A percentile compares a stretch with the other conserved stretches of the same genome.
phyloP scores from a whole-genome alignment of 75 land plant species.

The Cupressus sempervirens region DNA sequence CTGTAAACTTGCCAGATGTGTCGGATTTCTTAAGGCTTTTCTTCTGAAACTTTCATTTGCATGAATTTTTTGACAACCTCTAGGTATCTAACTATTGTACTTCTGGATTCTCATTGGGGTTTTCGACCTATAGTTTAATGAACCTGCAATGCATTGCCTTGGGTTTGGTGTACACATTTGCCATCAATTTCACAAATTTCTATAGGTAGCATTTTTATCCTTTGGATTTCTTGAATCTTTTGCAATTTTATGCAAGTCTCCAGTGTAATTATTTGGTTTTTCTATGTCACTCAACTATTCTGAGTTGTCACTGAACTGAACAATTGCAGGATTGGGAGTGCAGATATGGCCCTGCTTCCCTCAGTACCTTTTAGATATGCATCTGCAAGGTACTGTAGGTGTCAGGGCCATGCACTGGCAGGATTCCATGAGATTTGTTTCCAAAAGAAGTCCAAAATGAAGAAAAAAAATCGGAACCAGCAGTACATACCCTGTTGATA shows the following conservation, averaged over 20 bases:
- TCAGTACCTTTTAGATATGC: too few species aligned
- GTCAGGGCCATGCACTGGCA: too few species aligned
- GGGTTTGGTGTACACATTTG: background rate
- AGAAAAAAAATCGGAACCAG: too few species aligned
- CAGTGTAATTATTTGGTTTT: background rate
- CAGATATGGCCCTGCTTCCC: too few species aligned
- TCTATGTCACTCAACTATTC: too few species aligned
- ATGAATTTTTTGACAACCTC: background rate
- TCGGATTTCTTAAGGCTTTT: background rate
- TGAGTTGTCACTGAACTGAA: too few species aligned
- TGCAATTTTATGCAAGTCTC: background rate
- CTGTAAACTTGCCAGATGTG: background rate
- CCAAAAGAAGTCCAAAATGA: too few species aligned
- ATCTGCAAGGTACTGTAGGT: too few species aligned
- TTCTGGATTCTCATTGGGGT: background rate
- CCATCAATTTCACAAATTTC: background rate
- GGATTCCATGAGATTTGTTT: too few species aligned
- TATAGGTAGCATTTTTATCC: background rate
- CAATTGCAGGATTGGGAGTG: too few species aligned
- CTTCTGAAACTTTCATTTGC: background rate
- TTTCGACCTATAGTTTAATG: background rate
- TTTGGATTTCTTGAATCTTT: background rate
- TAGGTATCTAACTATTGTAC: background rate
- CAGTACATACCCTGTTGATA: too few species aligned
- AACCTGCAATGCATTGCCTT: background rate